Conservation (phyloP, 768 basidiomycete species). For the Macrolepiota fuliginosa region DNA sequence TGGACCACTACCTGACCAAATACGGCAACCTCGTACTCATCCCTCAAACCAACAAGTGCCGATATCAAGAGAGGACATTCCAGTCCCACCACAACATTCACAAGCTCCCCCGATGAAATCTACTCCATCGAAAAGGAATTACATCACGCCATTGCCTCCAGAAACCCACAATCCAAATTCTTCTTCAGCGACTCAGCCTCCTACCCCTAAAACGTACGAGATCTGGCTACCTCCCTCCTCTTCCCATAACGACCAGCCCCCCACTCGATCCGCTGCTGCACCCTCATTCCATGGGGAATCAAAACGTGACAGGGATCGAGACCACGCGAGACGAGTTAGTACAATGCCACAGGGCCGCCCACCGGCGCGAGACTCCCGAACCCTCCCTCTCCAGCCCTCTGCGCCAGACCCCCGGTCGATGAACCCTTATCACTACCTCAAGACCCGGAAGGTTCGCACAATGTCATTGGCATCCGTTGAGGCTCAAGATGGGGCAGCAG, state of each 20-base stretch:
- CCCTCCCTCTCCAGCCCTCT: slow-evolving; percentile 5
- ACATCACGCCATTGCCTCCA: neutral
- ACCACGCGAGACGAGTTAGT: slow-evolving; percentile 8
- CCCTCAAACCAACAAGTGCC: neutral
- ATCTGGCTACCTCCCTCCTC: slow-evolving; percentile 11
- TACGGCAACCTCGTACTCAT: neutral
- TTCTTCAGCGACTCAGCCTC: slow-evolving; percentile 6
- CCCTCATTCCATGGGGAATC: slow-evolving; percentile 13
- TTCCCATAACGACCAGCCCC: neutral
- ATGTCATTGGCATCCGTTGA: slow-evolving; percentile 76
- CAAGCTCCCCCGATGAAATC: slow-evolving; percentile 7
- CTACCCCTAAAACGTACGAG: slow-evolving; percentile 6
- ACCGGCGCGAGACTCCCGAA: slow-evolving; percentile 6
- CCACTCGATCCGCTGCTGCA: neutral
- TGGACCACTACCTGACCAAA: slow-evolving; percentile 1
- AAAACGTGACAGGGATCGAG: slow-evolving; percentile 17
- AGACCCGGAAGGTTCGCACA: slow-evolving; percentile 56
- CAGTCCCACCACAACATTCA: neutral
- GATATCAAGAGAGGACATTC: neutral
- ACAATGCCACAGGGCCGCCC: neutral
- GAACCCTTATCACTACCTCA: slow-evolving; percentile 62
- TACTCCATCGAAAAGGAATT: neutral
- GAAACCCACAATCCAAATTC: neutral
- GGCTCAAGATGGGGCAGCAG: slow-evolving; percentile 77
- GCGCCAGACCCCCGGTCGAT: slow-evolving; percentile 45